Base-by-base conservation (phyloP, 2,329 filamentous ascomycete genomes). In the Talaromyces sp. region DNA sequence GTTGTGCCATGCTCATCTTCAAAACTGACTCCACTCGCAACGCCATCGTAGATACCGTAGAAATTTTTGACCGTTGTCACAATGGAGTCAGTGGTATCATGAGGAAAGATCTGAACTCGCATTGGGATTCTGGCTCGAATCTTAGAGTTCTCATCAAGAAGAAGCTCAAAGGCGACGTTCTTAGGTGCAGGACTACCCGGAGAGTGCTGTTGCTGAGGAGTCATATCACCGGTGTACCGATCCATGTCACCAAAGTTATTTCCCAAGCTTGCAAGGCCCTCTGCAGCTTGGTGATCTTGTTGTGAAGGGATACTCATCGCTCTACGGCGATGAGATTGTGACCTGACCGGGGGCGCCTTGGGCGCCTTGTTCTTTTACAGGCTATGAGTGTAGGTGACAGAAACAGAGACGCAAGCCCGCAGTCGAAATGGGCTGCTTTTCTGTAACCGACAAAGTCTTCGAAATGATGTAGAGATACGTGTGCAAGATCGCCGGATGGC, bases 41-140 rank as follows among this genome's bases (percentile, higher is more conserved):
- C 83, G 62, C 84, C 86, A 64, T 93, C 89, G 73, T 97, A 97
- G 65, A 99, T 83, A 61, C 94, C 94, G 72, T 96, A 97, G 78
- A 97, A 97, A 80, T 97, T 97, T 82, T 96, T 97, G 70, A 97
- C 93, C 1, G 94, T 97, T 13, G 91, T 94, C 63, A 97, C 90
- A 77, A 99, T 99, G 36, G 92, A 97, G 71, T 97, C 93, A 21
- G 93, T 97, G 54, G 90, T 92, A 78, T 99, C 94, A 75, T 97
- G 92, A 48, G 90, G 90, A 69, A 88, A 96, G 66, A 99, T 97
- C 69, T 95, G 89, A 45, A 88, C 84, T 64, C 84, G 78, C 81
- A 87, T 85, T 11, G 84, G 84, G 54, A 87, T 81, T 61, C 84
- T 80, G 65, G 83, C 84, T 69, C 80, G 77, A 61, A 80, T 77